phyloP scores from a whole-genome alignment of 2,329 filamentous ascomycete species.

The Parasarocladium wereldwijsianum region DNA sequence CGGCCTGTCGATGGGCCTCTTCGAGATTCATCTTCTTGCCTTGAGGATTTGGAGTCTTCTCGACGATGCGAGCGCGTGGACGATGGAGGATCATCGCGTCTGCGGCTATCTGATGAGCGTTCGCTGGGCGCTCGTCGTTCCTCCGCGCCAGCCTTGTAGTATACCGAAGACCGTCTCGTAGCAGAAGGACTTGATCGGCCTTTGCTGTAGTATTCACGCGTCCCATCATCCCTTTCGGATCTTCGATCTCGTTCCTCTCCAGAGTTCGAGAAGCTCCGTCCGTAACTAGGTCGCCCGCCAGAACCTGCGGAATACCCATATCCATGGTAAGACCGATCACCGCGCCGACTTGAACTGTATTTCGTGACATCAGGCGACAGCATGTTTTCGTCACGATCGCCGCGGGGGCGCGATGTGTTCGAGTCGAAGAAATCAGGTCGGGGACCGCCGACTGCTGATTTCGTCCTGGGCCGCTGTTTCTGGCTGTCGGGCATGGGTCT shows the following conservation, averaged over 20 bases:
- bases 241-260: conserved; percentile 11
- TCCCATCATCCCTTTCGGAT: conserved; percentile 1
- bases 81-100: conserved; percentile 2
- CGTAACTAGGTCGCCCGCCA: conserved; percentile 6
- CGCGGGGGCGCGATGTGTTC: conserved; percentile 12
- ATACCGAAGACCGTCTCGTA: conserved; percentile 9
- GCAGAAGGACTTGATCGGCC: conserved; percentile 4
- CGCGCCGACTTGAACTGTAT: conserved; percentile 22
- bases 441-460: conserved; percentile 18
- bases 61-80: not conserved
- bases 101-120: conserved; percentile 10
- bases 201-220: conserved; percentile 4
- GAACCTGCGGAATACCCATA: conserved; percentile 7
- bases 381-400: conserved; percentile 20
- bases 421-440: conserved; percentile 18
- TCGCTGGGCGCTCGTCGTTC: conserved; percentile 15
- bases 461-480: conserved; percentile 18
- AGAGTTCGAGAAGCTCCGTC: conserved; percentile 16
- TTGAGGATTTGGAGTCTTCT: conserved; percentile 1
- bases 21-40: conserved; percentile 12
- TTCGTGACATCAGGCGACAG: conserved; percentile 28
- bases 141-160: conserved; percentile 6
- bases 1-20: conserved; percentile 11
- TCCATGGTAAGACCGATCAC: conserved; percentile 27
- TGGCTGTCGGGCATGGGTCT: conserved; percentile 15